These are phyloP conservation scores for Crithidia thermophila DNA, from an alignment of 208 protist genomes.

Conservation along the genomic window DNA sequence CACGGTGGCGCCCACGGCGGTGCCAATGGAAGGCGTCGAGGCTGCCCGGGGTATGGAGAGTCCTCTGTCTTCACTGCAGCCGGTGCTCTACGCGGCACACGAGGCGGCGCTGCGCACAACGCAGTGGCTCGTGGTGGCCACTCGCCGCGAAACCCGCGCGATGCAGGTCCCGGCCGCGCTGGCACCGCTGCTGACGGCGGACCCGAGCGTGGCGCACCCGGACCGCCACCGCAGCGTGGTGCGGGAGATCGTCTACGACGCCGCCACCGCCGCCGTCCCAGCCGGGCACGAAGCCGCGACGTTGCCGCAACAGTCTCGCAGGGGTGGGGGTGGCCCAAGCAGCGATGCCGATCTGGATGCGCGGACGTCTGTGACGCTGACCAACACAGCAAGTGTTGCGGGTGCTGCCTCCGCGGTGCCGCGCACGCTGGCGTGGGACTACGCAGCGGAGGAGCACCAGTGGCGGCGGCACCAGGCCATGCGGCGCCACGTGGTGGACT, in stretches of 20 bases:
- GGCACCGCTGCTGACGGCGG: constrained; percentile 67
- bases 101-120: constrained; percentile 39
- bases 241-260: constrained; percentile 32
- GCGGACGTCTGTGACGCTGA: background rate
- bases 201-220: constrained; percentile 69
- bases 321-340: too few relatives aligned
- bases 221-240: constrained; percentile 48
- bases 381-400: background rate
- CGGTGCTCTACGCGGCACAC: constrained; percentile 67
- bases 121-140: constrained; percentile 61
- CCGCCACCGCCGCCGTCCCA: background rate
- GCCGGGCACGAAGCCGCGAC: too few relatives aligned
- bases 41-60: background rate
- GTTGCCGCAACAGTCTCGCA: too few relatives aligned
- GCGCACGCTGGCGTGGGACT: constrained; percentile 32
- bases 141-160: constrained; percentile 40
- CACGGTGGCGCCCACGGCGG: background rate
- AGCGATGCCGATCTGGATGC: background rate
- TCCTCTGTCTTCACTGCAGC: constrained; percentile 40
- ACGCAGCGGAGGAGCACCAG: constrained; percentile 52
- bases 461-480: constrained; percentile 69
- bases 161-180: constrained; percentile 62
- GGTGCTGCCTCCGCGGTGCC: background rate
- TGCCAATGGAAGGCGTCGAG: background rate
- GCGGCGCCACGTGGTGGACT: constrained; percentile 36